Base-by-base conservation (phyloP, 2,329 filamentous ascomycete species). In the Rachicladosporium sp. region DNA sequence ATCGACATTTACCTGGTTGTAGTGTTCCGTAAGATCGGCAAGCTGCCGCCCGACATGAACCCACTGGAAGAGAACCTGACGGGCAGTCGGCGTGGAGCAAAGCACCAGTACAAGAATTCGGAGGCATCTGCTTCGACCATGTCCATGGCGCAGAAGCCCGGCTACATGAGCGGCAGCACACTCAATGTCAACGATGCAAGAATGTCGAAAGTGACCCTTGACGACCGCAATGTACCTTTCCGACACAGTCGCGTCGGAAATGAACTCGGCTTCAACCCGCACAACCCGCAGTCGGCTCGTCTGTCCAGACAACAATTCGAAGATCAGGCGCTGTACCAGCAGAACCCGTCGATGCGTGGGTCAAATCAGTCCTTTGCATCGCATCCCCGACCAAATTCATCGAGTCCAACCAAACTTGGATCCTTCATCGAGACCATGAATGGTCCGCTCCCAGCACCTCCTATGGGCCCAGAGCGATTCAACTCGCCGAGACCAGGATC, bases 41-140 rank as follows among this genome's bases (percentile, higher is more conserved):
- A 71, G 12, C 72, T 95, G 58, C 89, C 89, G 4, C 88, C 89
- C 0, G 89, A 96, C 55, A 86, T 94, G 82, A 96, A 96, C 57
- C 89, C 89, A 2, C 70, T 96, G 10, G 88, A 95, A 57, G 77
- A 83, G 48, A 80, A 89, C 52, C 66, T 93, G 42, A 95, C 87
- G 1, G 23, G 23, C 7, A 78, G 84, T 8, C 75, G 80, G 15
- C 46, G 36, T 13, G 42, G 69, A 63, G 55, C 59, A 48, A 61
- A 67, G 51, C 86, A 93, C 63, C 88, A 87, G 67, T 76, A 82
- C 54, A 88, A 83, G 56, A 76, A 74, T 49, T 74, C 71, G 1
- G 70, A 74, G 10, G 53, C 56, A 10, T 65, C 70, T 2, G 66
- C 68, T 3, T 51, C 56, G n/a, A 60, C 56, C 6, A 50, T 45